Conservation (phyloP, 1,139 yeast species). For the Nakaseomyces glabratus region DNA sequence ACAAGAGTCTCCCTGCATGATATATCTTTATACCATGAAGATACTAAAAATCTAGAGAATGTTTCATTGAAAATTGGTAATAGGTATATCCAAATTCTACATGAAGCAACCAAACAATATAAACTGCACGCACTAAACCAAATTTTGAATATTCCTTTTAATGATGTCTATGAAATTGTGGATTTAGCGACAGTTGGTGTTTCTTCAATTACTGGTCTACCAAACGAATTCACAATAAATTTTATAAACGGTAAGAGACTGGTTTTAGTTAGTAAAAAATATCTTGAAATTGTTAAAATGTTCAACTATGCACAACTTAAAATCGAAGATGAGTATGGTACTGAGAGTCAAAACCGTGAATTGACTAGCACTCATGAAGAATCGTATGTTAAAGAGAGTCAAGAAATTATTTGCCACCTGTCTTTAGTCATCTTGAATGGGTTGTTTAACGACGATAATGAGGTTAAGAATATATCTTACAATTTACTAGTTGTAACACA, state of each 20-base stretch:
- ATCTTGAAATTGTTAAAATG: slow-evolving; percentile 59
- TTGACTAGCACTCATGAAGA: slow-evolving; percentile 1
- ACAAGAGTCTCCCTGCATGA: slow-evolving; percentile 41
- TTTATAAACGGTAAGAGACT: slow-evolving; percentile 39
- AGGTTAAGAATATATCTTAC: slow-evolving; percentile 56
- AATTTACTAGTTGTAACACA: slow-evolving; percentile 55
- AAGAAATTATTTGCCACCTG: slow-evolving; percentile 41
- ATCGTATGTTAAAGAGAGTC: slow-evolving; percentile 15
- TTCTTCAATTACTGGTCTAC: slow-evolving; percentile 41
- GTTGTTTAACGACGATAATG: slow-evolving; percentile 47
- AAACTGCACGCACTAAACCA: slow-evolving; percentile 27
- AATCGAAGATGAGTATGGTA: slow-evolving; percentile 37
- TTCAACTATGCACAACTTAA: slow-evolving; percentile 50
- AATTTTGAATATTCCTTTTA: slow-evolving; percentile 32
- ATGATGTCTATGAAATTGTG: slow-evolving; percentile 44
- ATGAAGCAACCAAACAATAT: slow-evolving; percentile 34
- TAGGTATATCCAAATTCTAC: slow-evolving; percentile 49
- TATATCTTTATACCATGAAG: slow-evolving; percentile 37
- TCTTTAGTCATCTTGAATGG: slow-evolving; percentile 62
- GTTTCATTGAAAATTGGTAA: slow-evolving; percentile 62
- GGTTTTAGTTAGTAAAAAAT: slow-evolving; percentile 48
- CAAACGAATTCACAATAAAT: slow-evolving; percentile 49
- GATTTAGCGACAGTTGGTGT: slow-evolving; percentile 47
- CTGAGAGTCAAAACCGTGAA: slow-evolving; percentile 1
- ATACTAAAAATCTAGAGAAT: slow-evolving; percentile 37